Percentiles rank a stretch among this genome's conserved stretches.
Conservation (phyloP, 1,284 basidiomycete genomes). For the Paramarasmius palmivorus region DNA sequence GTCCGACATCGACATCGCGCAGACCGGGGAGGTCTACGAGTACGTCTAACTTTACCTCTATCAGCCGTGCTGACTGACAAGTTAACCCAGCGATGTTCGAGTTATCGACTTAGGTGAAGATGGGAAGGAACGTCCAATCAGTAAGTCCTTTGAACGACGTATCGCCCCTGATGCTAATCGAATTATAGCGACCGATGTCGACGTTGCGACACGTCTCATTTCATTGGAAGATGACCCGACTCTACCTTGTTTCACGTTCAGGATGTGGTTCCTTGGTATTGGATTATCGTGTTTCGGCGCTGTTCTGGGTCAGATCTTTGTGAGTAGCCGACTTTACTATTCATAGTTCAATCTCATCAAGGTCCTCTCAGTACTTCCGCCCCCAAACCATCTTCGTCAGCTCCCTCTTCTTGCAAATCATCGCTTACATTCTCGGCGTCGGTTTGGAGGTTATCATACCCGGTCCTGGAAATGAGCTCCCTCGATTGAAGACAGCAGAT, state of each 20-base stretch:
- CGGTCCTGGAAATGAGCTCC: conserved; percentile 30
- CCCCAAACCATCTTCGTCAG: conserved; percentile 52
- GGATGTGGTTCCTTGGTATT: conserved; percentile 58
- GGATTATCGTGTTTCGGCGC: conserved; percentile 64
- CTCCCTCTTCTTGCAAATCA: conserved; percentile 52
- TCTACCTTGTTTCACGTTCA: conserved; percentile 59
- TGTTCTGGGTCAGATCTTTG: conserved; percentile 36
- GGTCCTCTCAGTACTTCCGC: conserved; percentile 43
- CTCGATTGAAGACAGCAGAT: conserved; percentile 1
- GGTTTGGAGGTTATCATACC: conserved; percentile 47
- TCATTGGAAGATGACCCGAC: conserved; percentile 55
- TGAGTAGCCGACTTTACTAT: conserved; percentile 22
- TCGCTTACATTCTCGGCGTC: conserved; percentile 41
- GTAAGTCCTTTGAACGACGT: conserved; percentile 25
- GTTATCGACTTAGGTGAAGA: background rate
- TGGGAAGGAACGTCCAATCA: conserved; percentile 26
- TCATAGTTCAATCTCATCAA: conserved; percentile 3
- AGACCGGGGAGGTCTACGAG: background rate
- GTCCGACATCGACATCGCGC: background rate
- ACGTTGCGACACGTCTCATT: conserved; percentile 54
- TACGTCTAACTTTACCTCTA: conserved; percentile 19
- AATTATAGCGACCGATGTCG: conserved; percentile 25
- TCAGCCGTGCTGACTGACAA: conserved; percentile 11
- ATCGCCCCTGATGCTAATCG: conserved; percentile 39
- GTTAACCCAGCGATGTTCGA: background rate